A percentile compares a stretch with the other conserved stretches of the same genome.
Conservation (phyloP, 2,329 filamentous ascomycete genomes). For the Trichoderma sp. region DNA sequence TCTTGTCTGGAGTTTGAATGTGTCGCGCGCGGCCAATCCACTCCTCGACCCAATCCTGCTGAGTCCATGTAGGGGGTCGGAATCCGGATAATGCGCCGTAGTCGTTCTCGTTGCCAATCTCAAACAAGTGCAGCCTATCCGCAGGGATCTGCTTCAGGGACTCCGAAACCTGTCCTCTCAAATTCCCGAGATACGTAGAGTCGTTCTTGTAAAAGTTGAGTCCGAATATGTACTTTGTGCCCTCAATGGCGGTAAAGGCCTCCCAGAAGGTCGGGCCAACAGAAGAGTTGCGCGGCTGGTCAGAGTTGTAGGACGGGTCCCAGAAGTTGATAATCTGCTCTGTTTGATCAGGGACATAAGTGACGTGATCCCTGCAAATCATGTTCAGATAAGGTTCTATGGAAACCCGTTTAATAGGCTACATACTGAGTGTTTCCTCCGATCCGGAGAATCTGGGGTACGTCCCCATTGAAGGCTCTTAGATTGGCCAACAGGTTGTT, state of each 20-base stretch:
- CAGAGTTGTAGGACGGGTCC: slow-evolving; percentile 22
- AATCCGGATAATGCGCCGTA: slow-evolving; percentile 25
- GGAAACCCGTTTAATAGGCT: not conserved
- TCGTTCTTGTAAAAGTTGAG: slow-evolving; percentile 28
- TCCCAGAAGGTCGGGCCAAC: slow-evolving; percentile 23
- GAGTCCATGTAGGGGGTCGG: slow-evolving; percentile 21
- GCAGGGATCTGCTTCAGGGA: slow-evolving; percentile 16
- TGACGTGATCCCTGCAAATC: slow-evolving; percentile 18
- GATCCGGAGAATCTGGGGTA: slow-evolving; percentile 21
- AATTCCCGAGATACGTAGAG: slow-evolving; percentile 17
- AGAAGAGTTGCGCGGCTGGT: slow-evolving; percentile 22
- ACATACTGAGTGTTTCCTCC: slow-evolving; percentile 25
- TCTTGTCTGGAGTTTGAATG: slow-evolving; percentile 15
- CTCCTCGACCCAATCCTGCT: slow-evolving; percentile 24
- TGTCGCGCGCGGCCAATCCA: slow-evolving; percentile 12
- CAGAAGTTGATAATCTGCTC: slow-evolving; percentile 20
- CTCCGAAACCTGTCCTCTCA: slow-evolving; percentile 7
- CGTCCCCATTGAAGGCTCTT: slow-evolving; percentile 21
- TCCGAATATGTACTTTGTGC: slow-evolving; percentile 23
- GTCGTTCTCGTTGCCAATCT: slow-evolving; percentile 26
- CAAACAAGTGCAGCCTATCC: slow-evolving; percentile 14
- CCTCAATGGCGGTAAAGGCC: slow-evolving; percentile 20
- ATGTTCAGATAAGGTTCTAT: not conserved
- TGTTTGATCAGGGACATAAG: slow-evolving; percentile 16
- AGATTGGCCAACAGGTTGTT: slow-evolving; percentile 22